Evolutionary conservation across 1,139 yeast species (phyloP).

Genomic region (Yamadazyma epiphylla): DNA sequence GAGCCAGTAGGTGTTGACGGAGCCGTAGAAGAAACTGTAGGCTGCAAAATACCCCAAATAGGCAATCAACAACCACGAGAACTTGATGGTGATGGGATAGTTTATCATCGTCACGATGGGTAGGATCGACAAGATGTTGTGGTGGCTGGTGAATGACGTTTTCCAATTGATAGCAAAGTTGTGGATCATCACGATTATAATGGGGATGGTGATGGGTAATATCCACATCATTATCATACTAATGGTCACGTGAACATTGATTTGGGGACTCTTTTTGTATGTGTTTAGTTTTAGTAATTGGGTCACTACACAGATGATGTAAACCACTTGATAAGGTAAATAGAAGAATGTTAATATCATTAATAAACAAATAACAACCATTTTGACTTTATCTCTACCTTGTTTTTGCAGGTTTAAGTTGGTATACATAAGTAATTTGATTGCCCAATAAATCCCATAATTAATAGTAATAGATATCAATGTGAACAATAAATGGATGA

Average conservation of each 20-base stretch:
- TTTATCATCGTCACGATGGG: slow-evolving; percentile 55
- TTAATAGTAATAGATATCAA: slow-evolving; percentile 7
- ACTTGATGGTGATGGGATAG: neutral
- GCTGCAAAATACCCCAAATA: neutral
- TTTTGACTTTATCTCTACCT: slow-evolving; percentile 4
- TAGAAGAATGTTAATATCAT: slow-evolving; percentile 25
- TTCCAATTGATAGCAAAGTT: slow-evolving; percentile 67
- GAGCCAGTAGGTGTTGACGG: neutral
- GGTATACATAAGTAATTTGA: slow-evolving; percentile 2
- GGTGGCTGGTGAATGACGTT: slow-evolving; percentile 76
- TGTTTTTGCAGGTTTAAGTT: slow-evolving; percentile 1
- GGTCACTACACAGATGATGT: slow-evolving; percentile 50
- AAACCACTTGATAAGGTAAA: slow-evolving; percentile 80
- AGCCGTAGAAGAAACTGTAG: neutral
- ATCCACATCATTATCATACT: slow-evolving; percentile 63
- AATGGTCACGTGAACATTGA: slow-evolving; percentile 53
- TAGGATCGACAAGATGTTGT: slow-evolving; percentile 61
- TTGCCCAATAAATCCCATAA: slow-evolving; percentile 3
- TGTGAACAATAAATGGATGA: slow-evolving; percentile 8
- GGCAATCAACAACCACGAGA: neutral
- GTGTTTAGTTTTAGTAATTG: slow-evolving; percentile 48
- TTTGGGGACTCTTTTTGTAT: slow-evolving; percentile 15
- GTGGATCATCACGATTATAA: slow-evolving; percentile 65
- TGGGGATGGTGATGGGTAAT: slow-evolving; percentile 65
- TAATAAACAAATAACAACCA: slow-evolving; percentile 4